Base-by-base conservation (phyloP, 257 asterid species). In the Misopates orontium region DNA sequence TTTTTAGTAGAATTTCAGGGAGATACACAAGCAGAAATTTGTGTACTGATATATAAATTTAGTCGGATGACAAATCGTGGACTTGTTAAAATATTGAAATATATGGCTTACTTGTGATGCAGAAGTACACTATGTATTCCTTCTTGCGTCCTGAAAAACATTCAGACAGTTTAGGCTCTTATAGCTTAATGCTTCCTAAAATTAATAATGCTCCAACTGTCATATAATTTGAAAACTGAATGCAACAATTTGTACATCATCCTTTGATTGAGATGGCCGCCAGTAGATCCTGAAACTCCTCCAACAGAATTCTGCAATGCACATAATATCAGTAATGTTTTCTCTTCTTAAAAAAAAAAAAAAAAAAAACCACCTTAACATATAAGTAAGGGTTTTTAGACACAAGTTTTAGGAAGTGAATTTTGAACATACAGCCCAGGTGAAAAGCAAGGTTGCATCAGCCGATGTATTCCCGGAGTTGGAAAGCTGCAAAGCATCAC, bases 51-150 rank as follows among this genome's bases (percentile, higher is more conserved):
- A 22, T 13, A 52, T 54, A 23, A n/a, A 23, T 66, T 56, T 1
- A 39, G n/a, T 14, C 25, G 9, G 41, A 11, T 52, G 24, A 20
- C 40, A 59, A 45, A 51, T 16, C 41, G 42, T 10, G 42, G 8
- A 10, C 6, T 3, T 3, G 18, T 0, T 45, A 2, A n/a, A 7
- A 45, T 2, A 16, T 5, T 41, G 41, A n/a, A 14, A 18, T 14
- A 2, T 25, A 25, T 21, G 67, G 56, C 92, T 77, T 79, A 90
- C 97, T 73, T 77, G 80, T 90, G 97, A 83, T 85, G 95, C 82
- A 90, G 82, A 62, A 82, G 83, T 67, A 90, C 84, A 21, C 92
- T 83, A 52, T 65, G 80, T 31, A 79, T 64, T 36, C 71, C 80
- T 24, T 50, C 71, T 64, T 64, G 65, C 71, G 31, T 69, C 73